Conservation (phyloP, 768 basidiomycete genomes). For the Pleurotus djamor region DNA sequence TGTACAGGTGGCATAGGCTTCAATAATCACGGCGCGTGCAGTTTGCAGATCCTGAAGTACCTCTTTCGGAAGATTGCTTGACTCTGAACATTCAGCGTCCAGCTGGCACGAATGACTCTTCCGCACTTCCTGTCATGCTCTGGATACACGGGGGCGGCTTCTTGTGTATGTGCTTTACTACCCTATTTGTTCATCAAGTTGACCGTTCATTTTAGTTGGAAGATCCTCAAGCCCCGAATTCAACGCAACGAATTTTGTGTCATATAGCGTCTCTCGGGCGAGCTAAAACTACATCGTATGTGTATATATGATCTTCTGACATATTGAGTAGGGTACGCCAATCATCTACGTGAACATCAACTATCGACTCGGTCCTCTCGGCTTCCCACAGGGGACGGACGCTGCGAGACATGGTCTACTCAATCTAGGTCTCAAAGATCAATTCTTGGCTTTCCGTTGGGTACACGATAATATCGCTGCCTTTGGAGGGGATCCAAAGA, state of each 20-base stretch:
- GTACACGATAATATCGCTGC: slow-evolving; percentile 50
- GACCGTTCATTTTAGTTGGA: slow-evolving; percentile 4
- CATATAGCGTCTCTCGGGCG: slow-evolving; percentile 21
- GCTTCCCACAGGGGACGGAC: slow-evolving; percentile 38
- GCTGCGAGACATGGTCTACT: slow-evolving; percentile 27
- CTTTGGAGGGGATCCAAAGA: slow-evolving; percentile 54
- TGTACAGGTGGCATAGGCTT: too few species aligned
- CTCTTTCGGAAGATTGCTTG: slow-evolving; percentile 43
- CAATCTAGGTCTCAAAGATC: slow-evolving; percentile 39
- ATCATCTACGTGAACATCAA: slow-evolving; percentile 46
- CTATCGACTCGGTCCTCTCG: slow-evolving; percentile 48
- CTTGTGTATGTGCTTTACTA: not conserved
- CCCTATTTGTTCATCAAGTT: not conserved
- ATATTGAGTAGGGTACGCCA: slow-evolving; percentile 26
- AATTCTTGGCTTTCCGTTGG: slow-evolving; percentile 41
- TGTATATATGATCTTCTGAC: not conserved
- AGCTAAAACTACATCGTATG: not conserved
- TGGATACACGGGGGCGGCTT: slow-evolving; percentile 12
- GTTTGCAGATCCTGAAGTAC: not conserved
- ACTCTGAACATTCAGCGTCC: slow-evolving; percentile 43
- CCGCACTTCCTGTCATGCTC: slow-evolving; percentile 6
- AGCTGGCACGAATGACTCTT: slow-evolving; percentile 11
- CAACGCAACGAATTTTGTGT: slow-evolving; percentile 25
- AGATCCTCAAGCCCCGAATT: slow-evolving; percentile 15
- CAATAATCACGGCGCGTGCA: not conserved